Percentiles rank a stretch among this genome's conserved stretches.
phyloP scores from a whole-genome alignment of 768 basidiomycete genomes.

The Nidula microcarpa region DNA sequence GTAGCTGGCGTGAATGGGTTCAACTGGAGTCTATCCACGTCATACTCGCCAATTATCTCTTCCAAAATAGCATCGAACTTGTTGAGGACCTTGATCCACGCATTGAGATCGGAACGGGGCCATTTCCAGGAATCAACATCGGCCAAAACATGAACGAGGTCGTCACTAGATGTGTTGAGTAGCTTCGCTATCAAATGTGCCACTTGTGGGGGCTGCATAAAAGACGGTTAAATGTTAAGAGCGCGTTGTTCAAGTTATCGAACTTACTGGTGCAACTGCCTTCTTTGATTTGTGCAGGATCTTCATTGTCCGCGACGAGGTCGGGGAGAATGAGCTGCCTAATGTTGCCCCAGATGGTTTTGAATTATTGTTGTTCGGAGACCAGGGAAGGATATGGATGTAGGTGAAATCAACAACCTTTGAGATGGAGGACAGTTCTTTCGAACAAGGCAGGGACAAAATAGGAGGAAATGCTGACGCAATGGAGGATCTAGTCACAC shows the following conservation, averaged over 20 bases:
- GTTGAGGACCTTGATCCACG: slow-evolving; percentile 95
- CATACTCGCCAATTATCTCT: slow-evolving; percentile 77
- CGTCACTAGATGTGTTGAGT: slow-evolving; percentile 60
- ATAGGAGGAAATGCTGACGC: slow-evolving; percentile 27
- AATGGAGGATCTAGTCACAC: slow-evolving; percentile 11
- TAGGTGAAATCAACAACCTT: not conserved
- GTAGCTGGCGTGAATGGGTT: slow-evolving; percentile 72
- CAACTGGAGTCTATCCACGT: slow-evolving; percentile 80
- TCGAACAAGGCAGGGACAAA: slow-evolving; percentile 4
- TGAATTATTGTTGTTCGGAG: not conserved
- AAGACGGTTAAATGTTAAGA: slow-evolving; percentile 13
- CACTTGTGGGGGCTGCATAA: slow-evolving; percentile 69
- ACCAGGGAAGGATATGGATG: not conserved
- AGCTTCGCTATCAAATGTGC: slow-evolving; percentile 76
- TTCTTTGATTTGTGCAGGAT: slow-evolving; percentile 85
- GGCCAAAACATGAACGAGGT: slow-evolving; percentile 65
- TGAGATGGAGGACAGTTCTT: slow-evolving; percentile 1
- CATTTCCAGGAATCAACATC: slow-evolving; percentile 85
- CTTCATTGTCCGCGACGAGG: slow-evolving; percentile 73
- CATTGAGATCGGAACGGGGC: slow-evolving; percentile 94
- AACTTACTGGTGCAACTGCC: slow-evolving; percentile 70
- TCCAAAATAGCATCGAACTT: slow-evolving; percentile 91
- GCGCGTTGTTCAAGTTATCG: slow-evolving; percentile 8
- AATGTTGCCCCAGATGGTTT: slow-evolving; percentile 1
- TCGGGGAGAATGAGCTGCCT: slow-evolving; percentile 26